Evolutionary conservation across 768 basidiomycete genomes (phyloP), one percentile per base, ranked within the genome.

Genomic region (Sarcodon sp.): DNA sequence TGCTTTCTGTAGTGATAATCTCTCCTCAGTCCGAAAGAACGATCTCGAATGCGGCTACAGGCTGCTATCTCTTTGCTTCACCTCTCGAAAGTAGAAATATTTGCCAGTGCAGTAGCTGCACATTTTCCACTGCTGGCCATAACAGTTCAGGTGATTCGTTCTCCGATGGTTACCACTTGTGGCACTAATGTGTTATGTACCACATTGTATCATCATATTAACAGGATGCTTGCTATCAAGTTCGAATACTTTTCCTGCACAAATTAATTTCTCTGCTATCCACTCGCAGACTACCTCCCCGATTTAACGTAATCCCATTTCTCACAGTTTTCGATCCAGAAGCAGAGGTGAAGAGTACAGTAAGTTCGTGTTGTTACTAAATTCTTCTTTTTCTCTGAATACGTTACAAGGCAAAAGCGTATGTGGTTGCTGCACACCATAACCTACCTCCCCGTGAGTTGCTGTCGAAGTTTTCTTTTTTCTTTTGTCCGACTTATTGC

Each of bases 281-380:
- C 41, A 59, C 66, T 3, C 73, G 79, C 34, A 81, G 83, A 62
- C 65, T 92, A 2, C 72, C 79, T 12, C 63, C 82, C 1, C 72
- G 77, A 15, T 93, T 83, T 66, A 89, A 92, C 59, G 68, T 87
- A 41, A 76, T 96, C 49, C 83, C 87, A 5, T 91, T 96, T 67
- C 66, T 99, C 41, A 82, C 87, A 0, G 83, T 92, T 0, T 83
- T 89, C 55, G 96, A 99, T 62, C 93, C 93, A 0, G 94, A 97
- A 52, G 61, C 63, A 18, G 93, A 97, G 50, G 73, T 92, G 31
- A 80, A 78, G 54, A 64, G 61, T 27, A 69, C 77, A 65, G 91
- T 87, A 48, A 53, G 75, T 54, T 2, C 10, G 16, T 8, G 16
- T 46, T 33, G 43, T 35, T 18, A 36, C 36, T 56, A 47, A 37